Evolutionary conservation across 441 rosid genomes (phyloP), one percentile per base, ranked within the genome.

Genomic region (Pelargonium citronellum): DNA sequence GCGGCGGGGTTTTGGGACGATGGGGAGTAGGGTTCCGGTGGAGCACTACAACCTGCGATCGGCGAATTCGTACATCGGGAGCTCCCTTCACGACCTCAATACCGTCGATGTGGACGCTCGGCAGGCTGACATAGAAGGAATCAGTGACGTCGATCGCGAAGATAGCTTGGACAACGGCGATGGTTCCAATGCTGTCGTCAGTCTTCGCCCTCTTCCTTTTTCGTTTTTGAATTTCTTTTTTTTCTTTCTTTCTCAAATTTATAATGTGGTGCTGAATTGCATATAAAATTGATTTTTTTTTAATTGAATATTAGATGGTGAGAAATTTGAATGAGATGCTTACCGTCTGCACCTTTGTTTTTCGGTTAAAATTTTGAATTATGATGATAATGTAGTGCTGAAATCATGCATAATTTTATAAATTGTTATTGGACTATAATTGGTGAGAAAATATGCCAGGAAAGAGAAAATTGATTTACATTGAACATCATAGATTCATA

Each of bases 1-100:
- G 11, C 17, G 53, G 5, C 20, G 67, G 20, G 7, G 20, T 20
- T 27, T 27, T 30, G 46, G 46, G 3, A 37, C 24, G 43, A 92
- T 93, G 98, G 96, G 82, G 58, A 80, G 84, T 78, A 88, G 95
- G 90, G 90, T 87, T 83, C 90, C 89, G 13, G 81, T 83, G 6
- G 91, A 86, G 67, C 89, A 84, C 67, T 93, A 87, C 82, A 81
- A 83, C 78, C 76, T 91, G 81, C 81, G 87, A 78, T 82, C 95
- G 13, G 79, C 89, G 53, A 83, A 73, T 80, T 88, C 95, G 30
- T 89, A 83, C 79, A 83, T 82, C 65, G 72, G 73, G 9, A 73
- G 51, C 71, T 88, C 97, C 58, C 85, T 88, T 12, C 89, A 89
- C 68, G 96, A 89, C 73, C 97, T 91, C 80, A 89, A 91, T 78